Percentiles rank a stretch among this genome's conserved stretches.
These are phyloP conservation scores for Yamadazyma nakazawae DNA, from an alignment of 805 yeast species.

Conservation along the genomic window DNA sequence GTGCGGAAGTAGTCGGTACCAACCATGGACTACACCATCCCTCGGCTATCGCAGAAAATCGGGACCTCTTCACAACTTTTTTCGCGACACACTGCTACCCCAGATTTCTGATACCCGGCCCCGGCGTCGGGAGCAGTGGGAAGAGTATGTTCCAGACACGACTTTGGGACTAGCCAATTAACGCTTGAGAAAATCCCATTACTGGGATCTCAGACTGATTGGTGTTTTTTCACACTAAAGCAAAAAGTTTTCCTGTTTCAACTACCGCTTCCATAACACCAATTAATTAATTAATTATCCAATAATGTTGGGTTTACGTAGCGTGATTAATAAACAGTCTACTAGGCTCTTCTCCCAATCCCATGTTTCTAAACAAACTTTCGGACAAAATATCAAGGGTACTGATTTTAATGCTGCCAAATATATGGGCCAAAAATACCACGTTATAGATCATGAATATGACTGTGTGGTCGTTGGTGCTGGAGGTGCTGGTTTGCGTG, in stretches of 20 bases:
- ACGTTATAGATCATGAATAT: slow-evolving; percentile 94
- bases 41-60: no score
- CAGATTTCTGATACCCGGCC: slow-evolving; percentile 7
- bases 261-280: background rate
- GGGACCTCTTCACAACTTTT: background rate
- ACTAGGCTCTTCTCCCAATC: slow-evolving; percentile 25
- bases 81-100: slow-evolving; percentile 1
- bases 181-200: slow-evolving; percentile 1
- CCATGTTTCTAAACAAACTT: slow-evolving; percentile 28
- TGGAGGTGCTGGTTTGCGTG: slow-evolving; percentile 98
- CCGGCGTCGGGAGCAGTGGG: slow-evolving; percentile 4
- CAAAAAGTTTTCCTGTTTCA: slow-evolving; percentile 3
- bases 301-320: slow-evolving; percentile 15
- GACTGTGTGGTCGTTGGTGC: slow-evolving; percentile 98
- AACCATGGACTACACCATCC: no score
- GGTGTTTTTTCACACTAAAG: slow-evolving; percentile 2
- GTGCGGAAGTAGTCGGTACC: no score
- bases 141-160: background rate
- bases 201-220: background rate
- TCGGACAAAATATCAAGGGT: slow-evolving; percentile 37
- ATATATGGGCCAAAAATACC: slow-evolving; percentile 63
- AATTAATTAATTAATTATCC: background rate
- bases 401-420: slow-evolving; percentile 39
- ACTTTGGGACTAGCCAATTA: slow-evolving; percentile 1
- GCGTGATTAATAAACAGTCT: slow-evolving; percentile 3